These are phyloP conservation scores for Penicillium glabrum DNA, from an alignment of 2,329 filamentous ascomycete species.

Conservation along the genomic window DNA sequence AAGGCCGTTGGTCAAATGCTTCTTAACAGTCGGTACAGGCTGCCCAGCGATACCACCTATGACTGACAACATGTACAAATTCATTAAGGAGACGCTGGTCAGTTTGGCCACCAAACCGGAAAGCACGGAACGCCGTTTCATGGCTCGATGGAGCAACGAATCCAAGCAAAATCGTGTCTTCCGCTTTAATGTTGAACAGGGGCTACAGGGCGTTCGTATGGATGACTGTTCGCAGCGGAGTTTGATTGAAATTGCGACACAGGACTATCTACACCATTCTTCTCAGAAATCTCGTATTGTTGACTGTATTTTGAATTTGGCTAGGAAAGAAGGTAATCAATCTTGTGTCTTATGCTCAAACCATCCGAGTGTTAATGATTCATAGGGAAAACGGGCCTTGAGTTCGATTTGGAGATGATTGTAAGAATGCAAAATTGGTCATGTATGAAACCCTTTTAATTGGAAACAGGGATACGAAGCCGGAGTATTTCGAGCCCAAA, in stretches of 20 bases:
- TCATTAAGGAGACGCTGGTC: constrained; percentile 17
- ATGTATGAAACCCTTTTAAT: too few species aligned
- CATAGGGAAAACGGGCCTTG: neutral
- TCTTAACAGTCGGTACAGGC: constrained; percentile 29
- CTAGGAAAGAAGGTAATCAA: constrained; percentile 1
- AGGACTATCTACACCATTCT: constrained; percentile 13
- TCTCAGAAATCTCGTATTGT: neutral
- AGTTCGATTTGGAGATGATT: neutral
- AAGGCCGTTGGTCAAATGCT: constrained; percentile 17
- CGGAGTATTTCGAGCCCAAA: too few species aligned
- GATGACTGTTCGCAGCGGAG: constrained; percentile 28
- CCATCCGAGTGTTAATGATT: too few species aligned
- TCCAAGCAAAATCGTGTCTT: constrained; percentile 22
- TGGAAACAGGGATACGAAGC: too few species aligned
- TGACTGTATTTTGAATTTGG: constrained; percentile 11
- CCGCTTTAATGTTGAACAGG: constrained; percentile 41
- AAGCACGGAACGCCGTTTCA: constrained; percentile 12
- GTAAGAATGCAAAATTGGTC: too few species aligned
- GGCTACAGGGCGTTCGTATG: constrained; percentile 36
- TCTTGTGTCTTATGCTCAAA: too few species aligned
- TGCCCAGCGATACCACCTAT: neutral
- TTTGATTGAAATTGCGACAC: constrained; percentile 12
- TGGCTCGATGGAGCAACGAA: constrained; percentile 16
- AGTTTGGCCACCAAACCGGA: constrained; percentile 14
- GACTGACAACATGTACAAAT: constrained; percentile 12